Evolutionary conservation across 2,329 filamentous ascomycete species (phyloP), one percentile per base, ranked within the genome.

Genomic region (Aspergillus ruber): DNA sequence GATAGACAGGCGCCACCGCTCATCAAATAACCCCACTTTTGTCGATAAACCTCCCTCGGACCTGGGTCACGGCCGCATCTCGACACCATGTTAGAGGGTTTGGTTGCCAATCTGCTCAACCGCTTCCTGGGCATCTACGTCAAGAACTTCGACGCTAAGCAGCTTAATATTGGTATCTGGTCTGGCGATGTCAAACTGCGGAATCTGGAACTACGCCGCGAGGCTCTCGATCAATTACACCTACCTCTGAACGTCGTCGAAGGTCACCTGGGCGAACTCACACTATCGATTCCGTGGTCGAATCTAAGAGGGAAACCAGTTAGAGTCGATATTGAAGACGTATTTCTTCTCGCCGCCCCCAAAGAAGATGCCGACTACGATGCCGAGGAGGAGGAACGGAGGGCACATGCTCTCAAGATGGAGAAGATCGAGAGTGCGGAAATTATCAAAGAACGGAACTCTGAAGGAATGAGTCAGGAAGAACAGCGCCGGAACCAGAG

Each of bases 61-160:
- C 84, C 86, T 65, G 85, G 85, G 82, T 85, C 64, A 89, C 81
- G 86, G 79, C 82, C 76, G 66, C 66, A 69, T 59, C 61, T 69
- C 68, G 69, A 74, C 78, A 78, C 68, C 63, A 98, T 99, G 93
- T 83, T 99, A 74, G 93, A 98, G 80, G 88, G 90, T 59, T 80
- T 99, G 60, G 93, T 97, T 55, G 90, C 93, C 61, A 94, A 91
- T 73, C 79, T 99, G 77, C 85, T 99, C 61, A 98, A 98, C 77
- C 87, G 94, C 76, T 97, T 98, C 74, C 75, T 99, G 82, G 94
- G 93, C 79, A 95, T 97, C 86, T 98, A 98, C 71, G 91, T 99
- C 71, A 90, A 95, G 80, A 97, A 98, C 73, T 98, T 99, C 68
- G 93, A 99, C 71, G 89, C 93, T 46, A 86, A 89, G 63, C 93